Evolutionary conservation across 2,329 filamentous ascomycete genomes (phyloP).

Genomic region (Penicillium sp.): DNA sequence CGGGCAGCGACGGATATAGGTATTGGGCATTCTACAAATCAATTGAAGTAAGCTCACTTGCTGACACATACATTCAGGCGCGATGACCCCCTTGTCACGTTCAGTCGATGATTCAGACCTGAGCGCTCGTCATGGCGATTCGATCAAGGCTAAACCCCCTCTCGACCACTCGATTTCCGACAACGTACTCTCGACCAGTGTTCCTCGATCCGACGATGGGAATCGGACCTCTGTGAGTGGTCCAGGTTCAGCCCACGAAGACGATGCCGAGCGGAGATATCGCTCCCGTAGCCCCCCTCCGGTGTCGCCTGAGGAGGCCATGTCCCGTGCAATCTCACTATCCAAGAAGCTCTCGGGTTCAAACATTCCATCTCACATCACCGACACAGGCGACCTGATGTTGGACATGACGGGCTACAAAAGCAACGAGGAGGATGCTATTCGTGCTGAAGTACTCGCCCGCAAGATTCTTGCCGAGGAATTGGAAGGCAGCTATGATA

Average conservation of each 20-base stretch:
- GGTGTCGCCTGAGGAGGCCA: conserved; percentile 70
- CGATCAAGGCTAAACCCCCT: conserved; percentile 37
- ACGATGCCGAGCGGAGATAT: conserved; percentile 23
- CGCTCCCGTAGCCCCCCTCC: conserved; percentile 77
- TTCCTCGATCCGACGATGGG: conserved; percentile 23
- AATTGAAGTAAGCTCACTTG: background rate
- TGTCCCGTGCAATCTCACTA: conserved; percentile 78
- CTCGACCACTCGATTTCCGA: conserved; percentile 58
- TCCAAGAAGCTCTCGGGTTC: conserved; percentile 85
- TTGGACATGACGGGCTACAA: conserved; percentile 98
- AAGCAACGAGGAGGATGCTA: conserved; percentile 85
- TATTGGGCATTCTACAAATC: conserved; percentile 16
- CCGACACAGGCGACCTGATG: conserved; percentile 91
- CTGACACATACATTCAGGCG: conserved; percentile 29
- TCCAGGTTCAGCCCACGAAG: conserved; percentile 13
- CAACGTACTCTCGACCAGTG: conserved; percentile 51
- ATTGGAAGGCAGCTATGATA: conserved; percentile 91
- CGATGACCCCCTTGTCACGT: conserved; percentile 42
- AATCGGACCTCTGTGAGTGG: conserved; percentile 11
- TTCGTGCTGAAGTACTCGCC: conserved; percentile 90
- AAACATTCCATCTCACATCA: conserved; percentile 93
- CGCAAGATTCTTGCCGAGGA: conserved; percentile 91
- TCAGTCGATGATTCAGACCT: conserved; percentile 38
- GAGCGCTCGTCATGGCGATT: conserved; percentile 28
- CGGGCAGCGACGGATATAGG: conserved; percentile 52